A percentile compares a stretch with the other conserved stretches of the same genome.
phyloP scores from a whole-genome alignment of 2,329 filamentous ascomycete genomes.

The Fusarium subtropicale region DNA sequence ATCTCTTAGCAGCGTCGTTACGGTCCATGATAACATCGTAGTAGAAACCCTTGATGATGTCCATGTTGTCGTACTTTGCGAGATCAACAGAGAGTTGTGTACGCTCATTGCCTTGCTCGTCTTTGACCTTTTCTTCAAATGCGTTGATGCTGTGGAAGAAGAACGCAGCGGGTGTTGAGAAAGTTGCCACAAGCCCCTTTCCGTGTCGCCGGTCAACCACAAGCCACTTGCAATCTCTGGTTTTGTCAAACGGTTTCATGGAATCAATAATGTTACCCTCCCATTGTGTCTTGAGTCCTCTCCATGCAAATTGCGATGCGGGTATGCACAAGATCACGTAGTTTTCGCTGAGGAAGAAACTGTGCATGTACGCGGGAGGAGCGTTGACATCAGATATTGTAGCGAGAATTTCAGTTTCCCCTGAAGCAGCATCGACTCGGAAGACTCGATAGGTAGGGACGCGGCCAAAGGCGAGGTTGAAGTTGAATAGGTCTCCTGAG shows the following conservation, averaged over 20 bases:
- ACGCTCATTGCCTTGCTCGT: constrained; percentile 48
- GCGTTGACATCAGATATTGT: constrained; percentile 65
- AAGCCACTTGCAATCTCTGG: constrained; percentile 73
- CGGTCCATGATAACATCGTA: constrained; percentile 73
- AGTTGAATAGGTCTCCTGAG: constrained; percentile 84
- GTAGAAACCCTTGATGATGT: constrained; percentile 75
- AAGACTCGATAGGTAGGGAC: constrained; percentile 76
- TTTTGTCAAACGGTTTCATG: constrained; percentile 71
- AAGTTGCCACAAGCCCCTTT: constrained; percentile 75
- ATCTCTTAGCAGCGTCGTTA: constrained; percentile 58
- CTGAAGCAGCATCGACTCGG: constrained; percentile 69
- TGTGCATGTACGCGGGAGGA: constrained; percentile 81
- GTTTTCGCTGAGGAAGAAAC: constrained; percentile 77
- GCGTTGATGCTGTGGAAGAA: constrained; percentile 85
- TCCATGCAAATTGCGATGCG: constrained; percentile 68
- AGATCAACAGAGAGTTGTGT: constrained; percentile 73
- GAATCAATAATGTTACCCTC: constrained; percentile 75
- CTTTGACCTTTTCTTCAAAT: constrained; percentile 69
- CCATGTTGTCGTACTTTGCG: constrained; percentile 70
- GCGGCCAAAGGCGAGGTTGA: constrained; percentile 75
- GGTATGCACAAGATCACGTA: constrained; percentile 81
- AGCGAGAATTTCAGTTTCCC: constrained; percentile 77
- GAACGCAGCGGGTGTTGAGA: constrained; percentile 76
- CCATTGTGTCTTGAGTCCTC: constrained; percentile 71
- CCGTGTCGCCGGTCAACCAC: constrained; percentile 74